Evolutionary conservation across 805 yeast species (phyloP), one percentile per base, ranked within the genome.

Genomic region (Candida vaughaniae): DNA sequence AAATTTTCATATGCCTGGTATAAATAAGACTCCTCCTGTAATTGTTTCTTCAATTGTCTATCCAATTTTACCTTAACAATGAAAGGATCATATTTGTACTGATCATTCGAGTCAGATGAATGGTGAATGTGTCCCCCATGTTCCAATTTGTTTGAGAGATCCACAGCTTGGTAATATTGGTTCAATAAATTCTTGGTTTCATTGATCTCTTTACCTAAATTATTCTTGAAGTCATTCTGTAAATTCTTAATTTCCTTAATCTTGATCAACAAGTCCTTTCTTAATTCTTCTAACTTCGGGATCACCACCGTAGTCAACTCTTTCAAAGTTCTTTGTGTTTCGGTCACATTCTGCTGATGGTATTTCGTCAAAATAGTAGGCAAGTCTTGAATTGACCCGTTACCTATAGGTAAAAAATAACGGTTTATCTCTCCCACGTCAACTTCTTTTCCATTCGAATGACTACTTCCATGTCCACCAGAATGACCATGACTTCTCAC

Each of bases 1-100:
- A 90, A 72, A 60, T 91, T 90, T 48, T 80, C 71, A 57, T 77
- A 91, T 0, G 97, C 96, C 57, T 90, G 96, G 54, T 88, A 87
- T 31, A 91, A 68, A 52, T 81, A 84, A 60, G 83, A 84, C 58
- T 91, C 97, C 60, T 88, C 96, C 14, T 73, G 72, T 30, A 91
- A 60, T 57, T 88, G 96, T 47, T 74, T 76, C 50, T 75, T 81
- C 52, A 93, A 77, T 58, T 84, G 91, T 54, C 78, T 73, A 49
- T 91, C 96, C 46, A 91, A 67, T 27, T 71, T 62, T 29, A 79
- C 64, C 57, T 85, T 86, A 31, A 86, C 71, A 42, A 93, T 60
- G 52, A 79, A 89, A 2, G 99, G 98, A 58, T 91, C 99, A 48
- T 78, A 76, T 66, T 65, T 23, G 74, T 70, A 26, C 66, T 61